phyloP scores from a whole-genome alignment of 495 filamentous ascomycete genomes.

The Penicillium nucicola region DNA sequence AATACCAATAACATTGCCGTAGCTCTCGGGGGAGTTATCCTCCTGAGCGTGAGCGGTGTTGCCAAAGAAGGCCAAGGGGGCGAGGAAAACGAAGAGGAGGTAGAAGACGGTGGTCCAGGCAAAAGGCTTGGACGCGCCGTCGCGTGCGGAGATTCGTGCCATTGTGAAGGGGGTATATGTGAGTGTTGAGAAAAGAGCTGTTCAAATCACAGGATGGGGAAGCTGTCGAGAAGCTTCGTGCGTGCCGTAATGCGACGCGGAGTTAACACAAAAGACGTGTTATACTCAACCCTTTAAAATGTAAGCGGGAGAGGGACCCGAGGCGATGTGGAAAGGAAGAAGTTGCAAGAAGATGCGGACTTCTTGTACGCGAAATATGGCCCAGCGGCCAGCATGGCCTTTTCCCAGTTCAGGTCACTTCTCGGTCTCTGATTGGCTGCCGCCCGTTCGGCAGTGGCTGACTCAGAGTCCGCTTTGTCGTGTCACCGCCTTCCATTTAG shows the following conservation, averaged over 20 bases:
- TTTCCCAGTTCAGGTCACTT: slow-evolving; percentile 45
- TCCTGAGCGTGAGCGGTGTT: slow-evolving; percentile 70
- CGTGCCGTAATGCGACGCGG: slow-evolving; percentile 10
- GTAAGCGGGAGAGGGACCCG: slow-evolving; percentile 18
- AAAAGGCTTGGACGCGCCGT: slow-evolving; percentile 48
- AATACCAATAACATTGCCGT: slow-evolving; percentile 89
- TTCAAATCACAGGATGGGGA: slow-evolving; percentile 9
- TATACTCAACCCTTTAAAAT: slow-evolving; percentile 15
- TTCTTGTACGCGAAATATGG: slow-evolving; percentile 27
- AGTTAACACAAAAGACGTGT: slow-evolving; percentile 18
- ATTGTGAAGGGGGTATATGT: slow-evolving; percentile 33
- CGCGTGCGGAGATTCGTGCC: slow-evolving; percentile 43
- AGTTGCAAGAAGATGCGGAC: slow-evolving; percentile 10
- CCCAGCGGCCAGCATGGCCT: slow-evolving; percentile 48
- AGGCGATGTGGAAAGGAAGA: slow-evolving; percentile 18
- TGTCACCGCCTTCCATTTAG: slow-evolving; percentile 28
- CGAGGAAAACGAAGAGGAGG: slow-evolving; percentile 77
- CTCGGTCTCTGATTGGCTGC: slow-evolving; percentile 38
- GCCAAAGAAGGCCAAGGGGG: slow-evolving; percentile 70
- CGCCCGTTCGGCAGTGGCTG: slow-evolving; percentile 5
- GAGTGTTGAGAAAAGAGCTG: slow-evolving; percentile 3
- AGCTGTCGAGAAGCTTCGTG: slow-evolving; percentile 15
- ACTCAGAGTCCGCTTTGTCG: slow-evolving; percentile 18
- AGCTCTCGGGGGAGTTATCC: slow-evolving; percentile 64
- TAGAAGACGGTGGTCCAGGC: slow-evolving; percentile 76